Evolutionary conservation across 2,329 filamentous ascomycete species (phyloP).

Genomic region (Phyllosticta capitalensis): DNA sequence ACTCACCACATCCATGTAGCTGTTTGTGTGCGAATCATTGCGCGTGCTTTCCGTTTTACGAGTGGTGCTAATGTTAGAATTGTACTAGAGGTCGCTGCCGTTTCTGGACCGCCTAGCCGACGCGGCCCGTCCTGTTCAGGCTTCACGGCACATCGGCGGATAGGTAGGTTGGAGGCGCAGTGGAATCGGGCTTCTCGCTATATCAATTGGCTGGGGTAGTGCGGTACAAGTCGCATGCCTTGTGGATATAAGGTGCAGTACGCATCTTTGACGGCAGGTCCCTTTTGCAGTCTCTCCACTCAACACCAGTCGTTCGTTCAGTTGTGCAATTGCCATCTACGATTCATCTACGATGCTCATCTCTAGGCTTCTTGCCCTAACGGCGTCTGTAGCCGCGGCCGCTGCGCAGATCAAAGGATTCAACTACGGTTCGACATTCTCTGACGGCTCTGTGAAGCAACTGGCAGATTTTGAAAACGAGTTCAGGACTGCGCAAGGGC

Average conservation of each 20-base stretch:
- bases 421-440: slow-evolving; percentile 61
- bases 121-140: background rate
- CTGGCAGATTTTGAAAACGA: slow-evolving; percentile 60
- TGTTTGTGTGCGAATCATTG: background rate
- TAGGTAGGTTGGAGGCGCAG: background rate
- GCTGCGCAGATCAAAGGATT: slow-evolving; percentile 50
- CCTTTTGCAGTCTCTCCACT: background rate
- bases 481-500: slow-evolving; percentile 55
- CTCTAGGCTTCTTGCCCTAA: slow-evolving; percentile 7
- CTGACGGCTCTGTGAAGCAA: slow-evolving; percentile 49
- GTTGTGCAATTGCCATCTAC: background rate
- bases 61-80: background rate
- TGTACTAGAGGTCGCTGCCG: background rate
- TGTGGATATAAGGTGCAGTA: background rate
- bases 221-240: background rate
- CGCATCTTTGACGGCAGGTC: background rate
- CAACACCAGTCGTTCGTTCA: slow-evolving; percentile 1
- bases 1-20: background rate
- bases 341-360: slow-evolving; percentile 6
- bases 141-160: background rate
- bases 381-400: slow-evolving; percentile 6
- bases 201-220: background rate
- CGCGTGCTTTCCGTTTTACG: background rate
- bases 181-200: background rate
- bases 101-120: background rate